Base-by-base conservation (phyloP, 108 stramenopile genomes). In the Conticribra guillardii region DNA sequence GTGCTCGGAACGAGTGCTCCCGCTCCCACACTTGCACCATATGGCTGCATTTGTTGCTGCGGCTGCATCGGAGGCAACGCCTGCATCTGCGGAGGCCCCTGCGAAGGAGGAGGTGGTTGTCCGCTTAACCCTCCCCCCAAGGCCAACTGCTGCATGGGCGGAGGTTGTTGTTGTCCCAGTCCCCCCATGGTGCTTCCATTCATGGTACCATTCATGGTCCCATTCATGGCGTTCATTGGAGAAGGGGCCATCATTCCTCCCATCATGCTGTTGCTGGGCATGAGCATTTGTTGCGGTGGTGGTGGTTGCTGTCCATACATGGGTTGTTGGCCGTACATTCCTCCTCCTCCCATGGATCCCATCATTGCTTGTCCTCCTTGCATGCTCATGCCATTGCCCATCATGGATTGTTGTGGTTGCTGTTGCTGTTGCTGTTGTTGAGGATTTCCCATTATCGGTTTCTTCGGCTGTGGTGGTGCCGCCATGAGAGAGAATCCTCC, bases 1-100 rank as follows among this genome's bases (percentile, higher is more conserved):
- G 73, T 70, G 4, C 85, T 80, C 4, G 84, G 78, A 9, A 91
- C 89, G 55, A 91, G 57, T 26, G 88, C 91, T 49, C 80, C 82
- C 26, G 65, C 28, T 44, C 53, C 60, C 15, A 70, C 50, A 63
- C 54, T 54, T 23, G 64, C 60, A 26, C 22, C 28, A 55, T 22
- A 28, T 9, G 11, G 2, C 11, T 8, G 29, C 51, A 73, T 64
- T 11, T 27, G 27, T 18, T 4, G 4, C 0, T 15, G 28, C 28
- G 26, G n/a, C 33, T 51, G 54, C 27, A 60, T 69, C 21, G 61
- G 49, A 19, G n/a, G 15, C 21, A 41, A 14, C 28, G 18, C 14
- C 21, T 34, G 59, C 34, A 41, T n/a, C 34, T 3, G 11, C 3
- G 54, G 54, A 4, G 23, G 24, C 26, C 26, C 54, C 51, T n/a